phyloP scores from a whole-genome alignment of 495 filamentous ascomycete species.

The Aspergillus leporis region DNA sequence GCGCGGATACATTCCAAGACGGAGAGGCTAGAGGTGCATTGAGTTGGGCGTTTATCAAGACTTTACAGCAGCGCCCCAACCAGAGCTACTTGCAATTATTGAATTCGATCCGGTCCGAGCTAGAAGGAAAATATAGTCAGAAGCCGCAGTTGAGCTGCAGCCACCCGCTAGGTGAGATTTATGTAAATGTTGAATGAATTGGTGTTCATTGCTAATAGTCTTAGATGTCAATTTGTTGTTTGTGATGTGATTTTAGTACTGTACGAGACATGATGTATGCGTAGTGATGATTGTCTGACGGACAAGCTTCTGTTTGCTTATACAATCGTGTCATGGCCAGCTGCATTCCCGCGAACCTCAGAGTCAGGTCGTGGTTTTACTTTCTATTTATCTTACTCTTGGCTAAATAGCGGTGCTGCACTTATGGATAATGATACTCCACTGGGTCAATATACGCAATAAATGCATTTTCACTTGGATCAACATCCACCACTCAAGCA shows the following conservation, averaged over 20 bases:
- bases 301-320: not conserved
- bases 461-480: too few species aligned
- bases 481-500: too few species aligned
- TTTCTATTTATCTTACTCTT: not conserved
- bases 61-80: constrained; percentile 89
- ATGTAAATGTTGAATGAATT: not conserved
- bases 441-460: too few species aligned
- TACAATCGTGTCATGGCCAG: not conserved
- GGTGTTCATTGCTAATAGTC: constrained; percentile 22
- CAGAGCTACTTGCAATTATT: constrained; percentile 95
- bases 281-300: not conserved
- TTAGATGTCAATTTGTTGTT: constrained; percentile 45
- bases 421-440: too few species aligned
- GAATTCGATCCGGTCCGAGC: constrained; percentile 89
- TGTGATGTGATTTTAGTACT: constrained; percentile 38
- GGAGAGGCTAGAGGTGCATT: constrained; percentile 94
- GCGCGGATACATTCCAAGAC: constrained; percentile 48
- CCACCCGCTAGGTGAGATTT: constrained; percentile 81
- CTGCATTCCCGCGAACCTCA: not conserved
- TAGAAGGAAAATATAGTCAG: constrained; percentile 88
- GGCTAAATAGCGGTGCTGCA: too few species aligned
- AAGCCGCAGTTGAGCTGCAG: constrained; percentile 97
- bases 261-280: constrained; percentile 10
- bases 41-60: constrained; percentile 94
- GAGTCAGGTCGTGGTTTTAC: not conserved